Evolutionary conservation across 352 stramenopile species (phyloP), one percentile per base, ranked within the genome.

Genomic region (Globisporangium cylindrosporum): DNA sequence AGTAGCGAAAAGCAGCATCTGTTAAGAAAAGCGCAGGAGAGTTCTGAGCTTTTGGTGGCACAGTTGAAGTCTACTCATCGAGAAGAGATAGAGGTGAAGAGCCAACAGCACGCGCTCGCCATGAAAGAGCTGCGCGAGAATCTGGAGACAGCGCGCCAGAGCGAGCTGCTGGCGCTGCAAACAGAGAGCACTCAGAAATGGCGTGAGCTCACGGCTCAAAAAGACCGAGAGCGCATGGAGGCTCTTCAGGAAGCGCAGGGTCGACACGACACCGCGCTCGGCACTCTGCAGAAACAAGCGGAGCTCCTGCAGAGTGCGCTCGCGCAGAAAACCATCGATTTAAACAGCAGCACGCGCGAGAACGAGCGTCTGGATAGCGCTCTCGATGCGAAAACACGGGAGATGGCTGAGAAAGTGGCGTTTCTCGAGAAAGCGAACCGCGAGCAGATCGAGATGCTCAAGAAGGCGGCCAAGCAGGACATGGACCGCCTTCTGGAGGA

Each of bases 401-500:
- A 89, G 38, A 67, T 78, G 65, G 8, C 65, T 1, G 72, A 84
- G 22, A 73, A 74, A 18, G 25, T 88, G 18, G 48, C 67, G 10
- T 55, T 58, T 2, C 64, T 89, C 0, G 82, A 91, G 65, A 68
- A 74, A 3, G 62, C 25, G 0, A 76, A 78, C 6, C 76, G 80
- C 8, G 78, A 89, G 10, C 71, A 88, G 25, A 56, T 90, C n/a
- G 82, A 89, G 57, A 70, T 34, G 9, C 73, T 91, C 32, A 88
- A 90, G 66, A 59, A 68, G 5, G 82, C 81, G 22, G 74, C 81
- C 12, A 89, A 90, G 66, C 72, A 73, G 14, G 85, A 93, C 25
- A 80, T 94, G 76, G 81, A 93, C 64, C 82, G 74, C 0, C 59
- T 91, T 1, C 55, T 93, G 43, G 81, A 92, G 53, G 84, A 91